Conservation (phyloP, 148 eudicot species). For the Cornus florida region DNA sequence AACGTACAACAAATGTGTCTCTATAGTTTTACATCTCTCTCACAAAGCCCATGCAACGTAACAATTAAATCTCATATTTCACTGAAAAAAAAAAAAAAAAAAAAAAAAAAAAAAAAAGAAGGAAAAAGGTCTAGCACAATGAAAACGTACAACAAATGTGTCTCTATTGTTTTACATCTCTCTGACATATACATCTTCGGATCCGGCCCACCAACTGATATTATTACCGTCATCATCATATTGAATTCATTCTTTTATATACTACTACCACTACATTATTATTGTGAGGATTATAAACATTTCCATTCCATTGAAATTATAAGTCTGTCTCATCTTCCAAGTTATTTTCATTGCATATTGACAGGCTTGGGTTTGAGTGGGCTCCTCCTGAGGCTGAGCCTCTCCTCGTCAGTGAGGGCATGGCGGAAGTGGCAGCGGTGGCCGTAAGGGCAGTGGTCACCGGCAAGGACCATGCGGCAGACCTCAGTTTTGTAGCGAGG, state of each 20-base stretch:
- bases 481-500: conserved; percentile 88
- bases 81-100: too few relatives aligned
- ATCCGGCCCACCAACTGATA: neutral
- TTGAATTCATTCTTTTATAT: neutral
- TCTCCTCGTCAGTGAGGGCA: conserved; percentile 60
- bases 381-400: conserved; percentile 24
- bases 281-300: neutral
- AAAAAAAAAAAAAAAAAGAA: neutral
- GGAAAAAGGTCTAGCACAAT: neutral
- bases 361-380: conserved; percentile 22
- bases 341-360: neutral
- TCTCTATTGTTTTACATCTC: neutral
- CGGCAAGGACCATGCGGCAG: conserved; percentile 74
- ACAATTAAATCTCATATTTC: too few relatives aligned
- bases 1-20: neutral
- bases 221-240: neutral
- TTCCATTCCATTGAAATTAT: neutral
- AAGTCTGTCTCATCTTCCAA: neutral
- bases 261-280: neutral
- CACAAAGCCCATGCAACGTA: neutral
- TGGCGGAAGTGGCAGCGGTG: conserved; percentile 90
- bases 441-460: conserved; percentile 72
- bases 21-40: neutral
- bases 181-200: neutral
- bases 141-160: neutral